A percentile compares a stretch with the other conserved stretches of the same genome.
These are phyloP conservation scores for Kwoniella mangroviensis DNA, from an alignment of 768 basidiomycete genomes.

Conservation along the genomic window DNA sequence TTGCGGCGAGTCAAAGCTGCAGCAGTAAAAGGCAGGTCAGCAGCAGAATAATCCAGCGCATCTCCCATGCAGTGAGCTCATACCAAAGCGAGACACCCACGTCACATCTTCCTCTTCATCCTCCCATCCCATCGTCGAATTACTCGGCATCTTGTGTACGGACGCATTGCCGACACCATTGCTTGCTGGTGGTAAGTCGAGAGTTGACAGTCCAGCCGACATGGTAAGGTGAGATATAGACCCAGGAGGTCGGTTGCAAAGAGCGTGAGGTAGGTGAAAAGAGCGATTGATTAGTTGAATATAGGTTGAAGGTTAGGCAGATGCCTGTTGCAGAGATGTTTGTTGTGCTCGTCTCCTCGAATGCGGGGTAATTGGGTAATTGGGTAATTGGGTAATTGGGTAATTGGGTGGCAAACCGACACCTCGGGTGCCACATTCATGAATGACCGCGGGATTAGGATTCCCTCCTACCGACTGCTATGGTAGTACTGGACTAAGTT, in stretches of 20 bases:
- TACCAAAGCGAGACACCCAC: constrained; percentile 29
- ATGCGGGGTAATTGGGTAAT: constrained; percentile 13
- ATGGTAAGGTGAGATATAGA: background rate
- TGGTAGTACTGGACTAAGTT: background rate
- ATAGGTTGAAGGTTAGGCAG: constrained; percentile 1
- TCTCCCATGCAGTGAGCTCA: too few species aligned
- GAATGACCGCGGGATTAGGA: constrained; percentile 21
- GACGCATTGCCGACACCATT: constrained; percentile 18
- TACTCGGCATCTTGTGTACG: constrained; percentile 43
- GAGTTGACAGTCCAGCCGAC: constrained; percentile 19
- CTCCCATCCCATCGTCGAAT: constrained; percentile 36
- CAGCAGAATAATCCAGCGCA: too few species aligned
- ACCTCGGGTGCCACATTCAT: constrained; percentile 21
- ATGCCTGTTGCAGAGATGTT: too few species aligned
- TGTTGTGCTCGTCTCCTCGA: background rate
- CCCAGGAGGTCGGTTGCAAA: background rate
- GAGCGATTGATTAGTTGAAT: background rate
- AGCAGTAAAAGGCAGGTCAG: background rate
- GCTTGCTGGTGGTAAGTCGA: constrained; percentile 10
- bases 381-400: too few species aligned
- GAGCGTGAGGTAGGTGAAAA: background rate
- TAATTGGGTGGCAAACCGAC: constrained; percentile 21
- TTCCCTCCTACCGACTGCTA: background rate
- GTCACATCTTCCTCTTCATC: constrained; percentile 40
- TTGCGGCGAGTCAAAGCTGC: constrained; percentile 48